phyloP scores from a whole-genome alignment of 2,329 filamentous ascomycete genomes.

The Monosporascus sp. region DNA sequence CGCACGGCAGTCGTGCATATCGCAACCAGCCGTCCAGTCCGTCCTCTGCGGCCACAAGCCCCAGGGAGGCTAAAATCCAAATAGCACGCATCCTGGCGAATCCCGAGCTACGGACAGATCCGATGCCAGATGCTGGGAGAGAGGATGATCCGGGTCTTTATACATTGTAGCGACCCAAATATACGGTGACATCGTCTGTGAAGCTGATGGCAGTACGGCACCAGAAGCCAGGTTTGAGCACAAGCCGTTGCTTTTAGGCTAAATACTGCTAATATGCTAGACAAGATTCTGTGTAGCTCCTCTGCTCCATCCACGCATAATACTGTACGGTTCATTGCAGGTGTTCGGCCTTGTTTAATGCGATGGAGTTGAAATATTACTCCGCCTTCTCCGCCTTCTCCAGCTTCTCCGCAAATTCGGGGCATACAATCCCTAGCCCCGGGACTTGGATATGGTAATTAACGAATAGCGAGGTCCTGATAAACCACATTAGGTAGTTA shows the following conservation, averaged over 20 bases:
- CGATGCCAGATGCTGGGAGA: not conserved
- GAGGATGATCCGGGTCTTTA: slow-evolving; percentile 8
- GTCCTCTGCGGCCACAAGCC: slow-evolving; percentile 48
- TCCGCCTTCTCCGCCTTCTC: too few species aligned
- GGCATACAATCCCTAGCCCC: too few species aligned
- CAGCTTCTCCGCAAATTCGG: too few species aligned
- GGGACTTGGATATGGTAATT: too few species aligned
- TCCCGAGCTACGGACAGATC: not conserved
- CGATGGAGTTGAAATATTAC: too few species aligned
- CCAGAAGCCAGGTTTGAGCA: slow-evolving; percentile 10
- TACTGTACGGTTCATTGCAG: too few species aligned
- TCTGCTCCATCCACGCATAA: too few species aligned
- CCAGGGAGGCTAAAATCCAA: slow-evolving; percentile 23
- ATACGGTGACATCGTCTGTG: slow-evolving; percentile 3
- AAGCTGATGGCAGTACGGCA: slow-evolving; percentile 1
- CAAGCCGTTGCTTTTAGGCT: slow-evolving; percentile 10
- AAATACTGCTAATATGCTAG: not conserved
- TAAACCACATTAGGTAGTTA: too few species aligned
- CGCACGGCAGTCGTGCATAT: slow-evolving; percentile 48
- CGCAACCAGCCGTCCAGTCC: slow-evolving; percentile 60
- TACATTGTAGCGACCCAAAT: slow-evolving; percentile 8
- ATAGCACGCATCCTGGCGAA: slow-evolving; percentile 21
- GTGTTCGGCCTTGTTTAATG: too few species aligned
- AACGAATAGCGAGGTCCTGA: too few species aligned
- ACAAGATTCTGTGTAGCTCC: too few species aligned